Evolutionary conservation across 2,329 filamentous ascomycete genomes (phyloP), one percentile per base, ranked within the genome.

Genomic region (Zopfia rhizophila): DNA sequence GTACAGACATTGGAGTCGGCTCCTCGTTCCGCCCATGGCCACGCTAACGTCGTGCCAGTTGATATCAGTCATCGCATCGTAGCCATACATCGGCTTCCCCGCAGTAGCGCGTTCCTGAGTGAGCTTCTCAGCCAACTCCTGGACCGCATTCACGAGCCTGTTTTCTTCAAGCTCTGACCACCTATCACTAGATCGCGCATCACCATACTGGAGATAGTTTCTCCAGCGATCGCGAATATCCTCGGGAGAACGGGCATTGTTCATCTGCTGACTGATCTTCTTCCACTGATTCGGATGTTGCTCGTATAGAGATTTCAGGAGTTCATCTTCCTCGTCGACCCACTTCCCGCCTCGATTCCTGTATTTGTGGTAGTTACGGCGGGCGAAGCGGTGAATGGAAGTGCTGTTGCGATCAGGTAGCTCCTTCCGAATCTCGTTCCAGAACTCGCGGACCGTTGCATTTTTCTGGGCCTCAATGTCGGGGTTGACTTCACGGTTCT

Each of bases 191-290:
- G 76, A 77, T 44, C 76, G 73, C 0, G 75, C 78, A 5, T 80
- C 75, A 14, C 81, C 81, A 41, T 82, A 85, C 32, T 85, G 72
- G 16, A 88, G 72, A 58, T 87, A 85, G 58, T 90, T 88, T 27
- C 85, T 79, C 75, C 86, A 89, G 3, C 88, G 83, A 64, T 90
- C 87, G 38, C 87, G 81, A 39, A 86, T 78, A 61, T 90, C 87
- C 48, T 84, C 81, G 0, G 82, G 77, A 27, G 84, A 80, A 5
- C 89, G 84, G 51, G 85, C 85, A n/a, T n/a, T n/a, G 53, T 89
- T 79, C 16, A 82, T 57, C 10, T 75, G 55, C n/a, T 77, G 73
- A 0, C 79, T 83, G 53, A 91, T 87, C 19, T 76, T 55, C 8
- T 78, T 78, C 85, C 87, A 91, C 47, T 83, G 81, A 12, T 75